phyloP scores from a whole-genome alignment of 176 grass and related monocot genomes.

The Musa beccarii region DNA sequence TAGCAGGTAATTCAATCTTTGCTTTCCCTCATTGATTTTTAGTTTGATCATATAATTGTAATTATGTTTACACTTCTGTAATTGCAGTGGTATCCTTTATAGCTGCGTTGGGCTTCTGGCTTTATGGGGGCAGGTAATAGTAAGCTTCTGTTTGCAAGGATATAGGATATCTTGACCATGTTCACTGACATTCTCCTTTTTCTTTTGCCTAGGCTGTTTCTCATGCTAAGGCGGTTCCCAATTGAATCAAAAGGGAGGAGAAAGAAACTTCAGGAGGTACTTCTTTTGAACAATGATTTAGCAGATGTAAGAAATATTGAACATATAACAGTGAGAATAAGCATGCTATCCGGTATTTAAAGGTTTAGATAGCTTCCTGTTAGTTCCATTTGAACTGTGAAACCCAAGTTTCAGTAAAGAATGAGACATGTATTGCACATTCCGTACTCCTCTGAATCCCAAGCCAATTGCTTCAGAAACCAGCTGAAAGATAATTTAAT shows the following conservation, averaged over 20 bases:
- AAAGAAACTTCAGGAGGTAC: constrained; percentile 87
- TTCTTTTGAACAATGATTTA: not conserved
- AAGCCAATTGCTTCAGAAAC: too few relatives aligned
- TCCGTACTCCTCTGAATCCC: too few relatives aligned
- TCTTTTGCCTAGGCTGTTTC: constrained; percentile 52
- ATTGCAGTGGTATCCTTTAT: constrained; percentile 70
- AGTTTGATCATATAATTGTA: not conserved
- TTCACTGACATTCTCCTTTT: not conserved
- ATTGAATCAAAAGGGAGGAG: constrained; percentile 77
- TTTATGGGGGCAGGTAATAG: constrained; percentile 83
- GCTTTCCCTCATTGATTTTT: constrained; percentile 15
- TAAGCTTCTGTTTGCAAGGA: not conserved
- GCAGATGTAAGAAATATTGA: not conserved
- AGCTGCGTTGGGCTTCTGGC: constrained; percentile 56
- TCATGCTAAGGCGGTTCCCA: constrained; percentile 73
- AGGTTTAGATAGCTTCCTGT: not conserved
- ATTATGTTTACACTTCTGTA: not conserved
- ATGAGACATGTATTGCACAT: too few relatives aligned
- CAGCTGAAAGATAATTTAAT: too few relatives aligned
- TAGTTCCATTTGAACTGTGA: not conserved
- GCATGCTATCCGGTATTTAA: too few relatives aligned
- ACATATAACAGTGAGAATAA: not conserved
- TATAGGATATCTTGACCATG: not conserved
- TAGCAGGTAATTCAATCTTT: constrained; percentile 28
- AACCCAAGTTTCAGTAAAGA: too few relatives aligned